A percentile compares a stretch with the other conserved stretches of the same genome.
phyloP scores from a whole-genome alignment of 371 early-diverging fungal genomes.

The Batkoa obscura region DNA sequence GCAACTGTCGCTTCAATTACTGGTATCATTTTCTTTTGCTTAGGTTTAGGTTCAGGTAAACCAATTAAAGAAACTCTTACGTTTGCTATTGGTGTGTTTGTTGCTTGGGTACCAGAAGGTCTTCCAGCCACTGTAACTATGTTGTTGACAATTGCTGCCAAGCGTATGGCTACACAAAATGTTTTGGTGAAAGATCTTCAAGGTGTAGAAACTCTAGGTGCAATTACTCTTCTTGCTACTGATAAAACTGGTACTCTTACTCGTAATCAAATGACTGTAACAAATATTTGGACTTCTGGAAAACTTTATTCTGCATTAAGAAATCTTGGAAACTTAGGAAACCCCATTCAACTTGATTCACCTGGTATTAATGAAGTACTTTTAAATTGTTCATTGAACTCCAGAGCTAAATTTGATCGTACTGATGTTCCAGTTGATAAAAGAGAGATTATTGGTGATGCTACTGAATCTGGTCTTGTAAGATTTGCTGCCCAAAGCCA shows the following conservation, averaged over 20 bases:
- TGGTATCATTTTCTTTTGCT: slow-evolving; percentile 65
- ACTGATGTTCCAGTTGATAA: slow-evolving; percentile 59
- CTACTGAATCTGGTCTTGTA: slow-evolving; percentile 79
- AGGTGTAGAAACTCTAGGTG: slow-evolving; percentile 89
- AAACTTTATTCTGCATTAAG: slow-evolving; percentile 41
- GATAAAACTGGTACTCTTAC: slow-evolving; percentile 95
- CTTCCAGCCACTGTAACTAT: slow-evolving; percentile 78
- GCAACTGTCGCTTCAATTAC: slow-evolving; percentile 53
- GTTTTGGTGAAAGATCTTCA: slow-evolving; percentile 87
- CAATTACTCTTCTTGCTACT: slow-evolving; percentile 82
- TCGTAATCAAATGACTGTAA: slow-evolving; percentile 86
- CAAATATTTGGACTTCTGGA: slow-evolving; percentile 64
- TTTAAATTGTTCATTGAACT: slow-evolving; percentile 50
- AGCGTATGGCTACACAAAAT: slow-evolving; percentile 72
- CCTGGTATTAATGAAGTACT: slow-evolving; percentile 51
- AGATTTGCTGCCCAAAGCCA: slow-evolving; percentile 52
- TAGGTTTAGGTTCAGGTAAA: slow-evolving; percentile 33
- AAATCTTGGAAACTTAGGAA: slow-evolving; percentile 16
- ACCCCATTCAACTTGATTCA: slow-evolving; percentile 17
- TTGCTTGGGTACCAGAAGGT: slow-evolving; percentile 81
- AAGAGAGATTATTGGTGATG: slow-evolving; percentile 66
- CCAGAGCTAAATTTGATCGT: slow-evolving; percentile 70
- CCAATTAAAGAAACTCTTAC: slow-evolving; percentile 43
- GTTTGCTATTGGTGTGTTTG: slow-evolving; percentile 79
- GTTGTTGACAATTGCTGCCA: slow-evolving; percentile 80